Base-by-base conservation (phyloP, 441 rosid species). In the Kokia cookei region DNA sequence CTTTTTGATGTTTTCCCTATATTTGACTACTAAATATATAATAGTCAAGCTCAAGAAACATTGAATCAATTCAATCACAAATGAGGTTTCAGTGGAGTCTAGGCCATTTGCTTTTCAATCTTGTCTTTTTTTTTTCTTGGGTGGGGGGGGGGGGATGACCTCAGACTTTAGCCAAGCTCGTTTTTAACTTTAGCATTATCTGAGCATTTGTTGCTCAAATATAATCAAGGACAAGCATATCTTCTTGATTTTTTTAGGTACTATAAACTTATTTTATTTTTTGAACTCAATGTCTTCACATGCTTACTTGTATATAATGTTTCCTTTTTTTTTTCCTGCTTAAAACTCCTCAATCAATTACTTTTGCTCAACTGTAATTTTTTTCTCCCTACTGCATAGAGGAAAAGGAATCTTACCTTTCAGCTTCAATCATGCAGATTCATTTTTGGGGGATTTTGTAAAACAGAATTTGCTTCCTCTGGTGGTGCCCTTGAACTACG, bases 381-480 rank as follows among this genome's bases (percentile, higher is more conserved):
- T 22, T 2, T 63, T 32, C 37, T 32, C 37, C 26, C 40, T 22
- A 15, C 51, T 66, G 12, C 51, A 55, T 59, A 59, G 47, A 61
- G 75, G 55, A 57, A 72, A 57, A 57, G 76, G 15, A 69, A 2
- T 61, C 58, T 81, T n/a, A 45, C 59, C 24, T 14, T 70, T 69
- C 70, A 69, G 42, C 60, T 79, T 70, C 3, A 57, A 65, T 29
- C 77, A 62, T 77, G 87, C 96, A 94, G 98, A 85, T 79, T 85
- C 75, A 10, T 91, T 88, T 80, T 37, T 91, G 81, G 97, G 90
- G 77, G 93, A 90, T 24, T 92, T 88, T 62, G 75, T 94, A 78
- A 90, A 79, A 74, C 98, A 92, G 78, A 94, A 84, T 79, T 89
- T 94, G 65, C 89, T 94, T 62, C 98, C 98, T 76, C 79, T 80